A percentile compares a stretch with the other conserved stretches of the same genome.
These are phyloP conservation scores for Boletus insuetus DNA, from an alignment of 768 basidiomycete genomes.

Conservation along the genomic window DNA sequence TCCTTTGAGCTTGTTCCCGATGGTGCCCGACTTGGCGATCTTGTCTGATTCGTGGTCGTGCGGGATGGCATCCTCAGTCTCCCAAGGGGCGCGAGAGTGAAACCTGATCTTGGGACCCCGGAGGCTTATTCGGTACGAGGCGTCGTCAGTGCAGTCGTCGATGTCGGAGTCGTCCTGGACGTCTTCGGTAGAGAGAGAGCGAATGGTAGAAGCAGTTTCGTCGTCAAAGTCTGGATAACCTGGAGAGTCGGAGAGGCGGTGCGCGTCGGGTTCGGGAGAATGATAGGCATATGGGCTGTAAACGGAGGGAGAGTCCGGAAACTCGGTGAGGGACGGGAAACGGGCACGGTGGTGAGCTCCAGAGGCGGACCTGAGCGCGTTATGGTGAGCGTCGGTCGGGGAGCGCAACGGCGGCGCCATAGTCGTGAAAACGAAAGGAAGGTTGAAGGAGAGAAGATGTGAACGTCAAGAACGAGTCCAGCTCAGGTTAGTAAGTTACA, in stretches of 20 bases:
- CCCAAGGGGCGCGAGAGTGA: slow-evolving; percentile 82
- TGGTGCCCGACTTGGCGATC: slow-evolving; percentile 29
- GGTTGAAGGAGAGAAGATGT: neutral
- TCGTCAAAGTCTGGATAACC: slow-evolving; percentile 57
- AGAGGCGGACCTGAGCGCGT: neutral
- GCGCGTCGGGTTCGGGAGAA: slow-evolving; percentile 44
- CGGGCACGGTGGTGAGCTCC: slow-evolving; percentile 33
- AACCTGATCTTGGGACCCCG: slow-evolving; percentile 84
- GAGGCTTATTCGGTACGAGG: slow-evolving; percentile 58
- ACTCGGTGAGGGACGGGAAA: slow-evolving; percentile 55
- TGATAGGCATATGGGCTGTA: slow-evolving; percentile 56
- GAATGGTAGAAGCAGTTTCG: slow-evolving; percentile 35
- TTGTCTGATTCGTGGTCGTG: slow-evolving; percentile 49
- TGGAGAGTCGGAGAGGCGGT: slow-evolving; percentile 43
- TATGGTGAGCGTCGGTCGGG: slow-evolving; percentile 27
- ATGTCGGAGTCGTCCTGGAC: slow-evolving; percentile 34
- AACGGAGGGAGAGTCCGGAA: slow-evolving; percentile 66
- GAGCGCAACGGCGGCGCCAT: slow-evolving; percentile 45
- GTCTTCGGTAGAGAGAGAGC: slow-evolving; percentile 29
- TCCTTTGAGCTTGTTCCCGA: slow-evolving; percentile 30
- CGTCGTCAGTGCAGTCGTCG: slow-evolving; percentile 43
- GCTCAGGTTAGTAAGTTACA: slow-evolving; percentile 25
- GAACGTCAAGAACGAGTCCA: neutral
- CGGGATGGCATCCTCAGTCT: slow-evolving; percentile 50
- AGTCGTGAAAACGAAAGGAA: slow-evolving; percentile 5